Conservation (phyloP, 345 rosid species). For the Lepidium africanum region DNA sequence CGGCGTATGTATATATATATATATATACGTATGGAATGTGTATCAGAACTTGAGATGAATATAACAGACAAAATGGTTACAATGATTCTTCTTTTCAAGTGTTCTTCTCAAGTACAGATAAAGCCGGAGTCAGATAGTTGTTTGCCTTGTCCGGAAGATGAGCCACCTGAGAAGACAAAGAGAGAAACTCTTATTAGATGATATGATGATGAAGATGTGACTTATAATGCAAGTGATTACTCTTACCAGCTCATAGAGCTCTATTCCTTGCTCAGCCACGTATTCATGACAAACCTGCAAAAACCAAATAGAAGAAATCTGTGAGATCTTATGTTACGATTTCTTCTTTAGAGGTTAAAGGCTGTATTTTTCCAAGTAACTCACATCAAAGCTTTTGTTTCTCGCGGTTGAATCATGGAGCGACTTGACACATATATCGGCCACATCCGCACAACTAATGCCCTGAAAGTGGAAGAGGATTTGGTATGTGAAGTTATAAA, state of each 20-base stretch:
- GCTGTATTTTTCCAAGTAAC: constrained; percentile 11
- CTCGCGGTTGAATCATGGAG: constrained; percentile 88
- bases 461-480: constrained; percentile 37
- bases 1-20: constrained; percentile 2
- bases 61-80: constrained; percentile 1
- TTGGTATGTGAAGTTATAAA: not conserved
- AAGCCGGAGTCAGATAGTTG: constrained; percentile 88
- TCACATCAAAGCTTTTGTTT: constrained; percentile 91
- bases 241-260: constrained; percentile 86
- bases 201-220: not conserved
- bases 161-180: constrained; percentile 52
- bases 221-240: not conserved
- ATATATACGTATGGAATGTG: not conserved
- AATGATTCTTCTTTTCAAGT: constrained; percentile 29
- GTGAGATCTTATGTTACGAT: not conserved
- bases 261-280: constrained; percentile 77
- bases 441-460: constrained; percentile 89
- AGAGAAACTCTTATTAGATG: not conserved
- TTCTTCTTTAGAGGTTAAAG: not conserved
- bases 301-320: not conserved
- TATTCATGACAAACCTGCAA: constrained; percentile 87
- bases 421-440: constrained; percentile 89
- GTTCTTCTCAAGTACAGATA: constrained; percentile 82
- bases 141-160: constrained; percentile 97
- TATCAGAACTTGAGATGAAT: constrained; percentile 8